A percentile compares a stretch with the other conserved stretches of the same genome.
Evolutionary conservation across 139 green algal species (phyloP).

Genomic region (Dunaliella primolecta): DNA sequence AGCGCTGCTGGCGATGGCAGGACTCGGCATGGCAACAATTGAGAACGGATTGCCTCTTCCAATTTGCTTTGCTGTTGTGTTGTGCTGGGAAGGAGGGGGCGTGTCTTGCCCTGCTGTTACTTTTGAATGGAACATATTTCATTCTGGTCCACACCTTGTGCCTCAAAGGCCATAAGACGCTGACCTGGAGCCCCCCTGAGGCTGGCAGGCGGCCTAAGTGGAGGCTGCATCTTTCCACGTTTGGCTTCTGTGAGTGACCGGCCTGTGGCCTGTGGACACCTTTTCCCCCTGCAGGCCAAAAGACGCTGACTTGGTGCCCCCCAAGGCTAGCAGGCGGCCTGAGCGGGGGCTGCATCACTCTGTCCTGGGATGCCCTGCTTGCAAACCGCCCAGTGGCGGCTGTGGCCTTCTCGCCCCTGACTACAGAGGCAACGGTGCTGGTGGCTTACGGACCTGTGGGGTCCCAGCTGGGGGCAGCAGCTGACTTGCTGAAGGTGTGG

Average conservation of each 20-base stretch:
- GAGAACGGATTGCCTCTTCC: too few species aligned
- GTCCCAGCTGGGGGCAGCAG: slow-evolving; percentile 31
- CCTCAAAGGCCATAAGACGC: not conserved
- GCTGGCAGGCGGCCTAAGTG: slow-evolving; percentile 5
- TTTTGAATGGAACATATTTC: too few species aligned
- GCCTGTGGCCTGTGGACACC: too few species aligned
- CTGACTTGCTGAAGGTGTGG: slow-evolving; percentile 20
- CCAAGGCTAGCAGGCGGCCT: slow-evolving; percentile 5
- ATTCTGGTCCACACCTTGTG: too few species aligned
- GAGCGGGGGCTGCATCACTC: slow-evolving; percentile 15
- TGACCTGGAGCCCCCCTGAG: not conserved
- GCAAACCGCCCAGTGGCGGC: slow-evolving; percentile 32
- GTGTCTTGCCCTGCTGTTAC: too few species aligned
- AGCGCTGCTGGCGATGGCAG: too few species aligned
- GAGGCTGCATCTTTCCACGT: slow-evolving; percentile 17
- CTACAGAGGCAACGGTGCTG: slow-evolving; percentile 28
- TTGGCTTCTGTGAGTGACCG: too few species aligned
- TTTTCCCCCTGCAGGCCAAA: not conserved
- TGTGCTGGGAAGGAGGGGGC: too few species aligned
- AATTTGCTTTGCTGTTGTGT: too few species aligned
- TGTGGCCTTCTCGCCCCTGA: slow-evolving; percentile 16
- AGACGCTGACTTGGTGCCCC: not conserved
- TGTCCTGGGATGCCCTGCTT: slow-evolving; percentile 25
- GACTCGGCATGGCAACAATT: too few species aligned
- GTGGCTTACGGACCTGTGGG: slow-evolving; percentile 36